Base-by-base conservation (phyloP, 2,329 filamentous ascomycete species). In the Fusarium miscanthi region DNA sequence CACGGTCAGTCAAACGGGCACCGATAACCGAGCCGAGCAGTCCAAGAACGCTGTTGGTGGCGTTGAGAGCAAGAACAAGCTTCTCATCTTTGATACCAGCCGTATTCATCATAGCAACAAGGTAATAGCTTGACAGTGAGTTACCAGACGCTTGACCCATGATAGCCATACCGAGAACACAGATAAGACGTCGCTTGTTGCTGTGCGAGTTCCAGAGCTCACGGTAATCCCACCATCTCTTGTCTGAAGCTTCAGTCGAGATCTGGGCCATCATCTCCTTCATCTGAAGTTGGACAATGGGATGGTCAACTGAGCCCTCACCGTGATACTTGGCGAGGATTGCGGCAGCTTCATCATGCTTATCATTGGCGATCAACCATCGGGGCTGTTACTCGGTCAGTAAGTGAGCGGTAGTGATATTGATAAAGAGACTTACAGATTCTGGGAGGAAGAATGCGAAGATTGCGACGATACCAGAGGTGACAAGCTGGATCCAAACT, bases 101-200 rank as follows among this genome's bases (percentile, higher is more conserved):
- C 3, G 66, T 73, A 40, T 76, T 72, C 61, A 76, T 70, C 68
- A 85, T 84, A 11, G 84, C 84, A 35, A 89, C 85, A 74, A 91
- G 88, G 76, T 91, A 83, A 67, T 89, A 89, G 3, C 85, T 84
- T 17, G 83, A 82, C 13, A 87, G 77, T 2, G 83, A 84, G 77
- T 87, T 87, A 8, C 86, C 87, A 8, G 83, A 84, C 65, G 86
- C 85, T 76, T 90, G 87, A 3, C 86, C 86, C 73, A 90, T 88
- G 49, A 86, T 82, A 10, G 85, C 84, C 80, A 89, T 86, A 25
- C 84, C 84, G 6, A 86, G 77, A 38, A 87, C 87, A 70, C 85
- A 87, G 42, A 85, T 81, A 16, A 90, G 83, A 23, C 87, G 84
- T 61, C 86, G 86, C 17, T 84, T 81, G 7, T 85, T 82, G 3